Base-by-base conservation (phyloP, 2,329 filamentous ascomycete genomes). In the Colletotrichum higginsianum region DNA sequence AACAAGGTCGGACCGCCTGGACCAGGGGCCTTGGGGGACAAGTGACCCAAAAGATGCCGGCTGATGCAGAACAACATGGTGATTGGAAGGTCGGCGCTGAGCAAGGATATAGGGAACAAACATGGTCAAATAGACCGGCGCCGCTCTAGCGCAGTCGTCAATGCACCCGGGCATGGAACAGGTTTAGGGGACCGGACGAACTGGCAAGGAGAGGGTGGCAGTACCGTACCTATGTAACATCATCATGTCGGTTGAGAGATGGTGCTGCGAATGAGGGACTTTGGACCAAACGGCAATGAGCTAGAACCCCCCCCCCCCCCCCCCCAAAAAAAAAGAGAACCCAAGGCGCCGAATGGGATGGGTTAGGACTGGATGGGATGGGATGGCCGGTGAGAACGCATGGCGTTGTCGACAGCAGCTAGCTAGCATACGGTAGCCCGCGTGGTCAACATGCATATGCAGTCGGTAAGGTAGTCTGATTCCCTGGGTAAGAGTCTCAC, bases 91-190 rank as follows among this genome's bases (percentile, higher is more conserved):
- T 40, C 18, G 56, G 40, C 2, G 26, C 13, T 38, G 56, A n/a
- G 11, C n/a, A 44, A 15, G 21, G 35, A 2, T 42, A 47, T n/a
- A 23, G 46, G n/a, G 15, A 23, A 26, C 38, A 56, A 23, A n/a
- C 38, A 56, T 55, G 64, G 46, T 38, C n/a, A 35, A 58, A 47
- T 47, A 40, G 12, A 26, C 68, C 26, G 58, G 46, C 40, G 38
- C 40, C 18, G 23, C 46, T 61, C 7, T 68, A 68, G 68, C 58
- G 68, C 40, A 47, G 38, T 68, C 46, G 15, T 61, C 16, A 50
- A 62, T 58, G 68, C 68, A 58, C 38, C 46, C 13, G 46, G 23
- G 52, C 46, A 42, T 35, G 16, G 65, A 68, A 62, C 50, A 67
- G 50, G 67, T 40, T 23, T 53, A 53, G 57, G 46, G 30, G 38